Percentiles rank a stretch among this genome's conserved stretches.
Evolutionary conservation across 805 yeast genomes (phyloP).

Genomic region (Candida nitratophila): DNA sequence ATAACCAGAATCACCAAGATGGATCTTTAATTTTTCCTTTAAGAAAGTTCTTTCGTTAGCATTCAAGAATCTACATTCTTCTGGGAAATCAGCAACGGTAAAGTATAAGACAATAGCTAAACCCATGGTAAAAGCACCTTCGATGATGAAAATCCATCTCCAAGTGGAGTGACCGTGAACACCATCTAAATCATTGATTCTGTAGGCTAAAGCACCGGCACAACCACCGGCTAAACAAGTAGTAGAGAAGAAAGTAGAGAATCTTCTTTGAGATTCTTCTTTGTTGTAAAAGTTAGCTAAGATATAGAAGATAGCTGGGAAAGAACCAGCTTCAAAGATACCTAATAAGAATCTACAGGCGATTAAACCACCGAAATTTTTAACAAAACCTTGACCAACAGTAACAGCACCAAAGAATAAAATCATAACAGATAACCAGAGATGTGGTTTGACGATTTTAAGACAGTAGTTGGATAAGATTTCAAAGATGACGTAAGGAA

Average conservation of each 20-base stretch:
- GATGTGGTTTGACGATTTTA: conserved; percentile 54
- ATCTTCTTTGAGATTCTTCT: conserved; percentile 61
- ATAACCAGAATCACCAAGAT: conserved; percentile 41
- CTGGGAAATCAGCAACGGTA: conserved; percentile 65
- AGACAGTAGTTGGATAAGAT: conserved; percentile 56
- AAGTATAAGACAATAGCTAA: conserved; percentile 30
- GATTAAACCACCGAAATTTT: conserved; percentile 49
- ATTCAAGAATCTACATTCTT: conserved; percentile 48
- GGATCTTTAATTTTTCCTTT: conserved; percentile 52
- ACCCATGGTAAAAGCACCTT: conserved; percentile 29
- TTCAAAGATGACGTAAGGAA: conserved; percentile 62
- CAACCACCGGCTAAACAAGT: conserved; percentile 76
- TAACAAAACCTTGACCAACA: conserved; percentile 59
- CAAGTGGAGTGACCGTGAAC: conserved; percentile 34
- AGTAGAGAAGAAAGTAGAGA: conserved; percentile 61
- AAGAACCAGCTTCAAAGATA: conserved; percentile 61
- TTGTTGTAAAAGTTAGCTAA: conserved; percentile 60
- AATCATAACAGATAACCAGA: conserved; percentile 56
- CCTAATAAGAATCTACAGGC: conserved; percentile 64
- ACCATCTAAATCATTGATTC: conserved; percentile 49
- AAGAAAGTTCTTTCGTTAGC: conserved; percentile 47
- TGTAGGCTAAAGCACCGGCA: conserved; percentile 67
- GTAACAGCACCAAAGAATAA: conserved; percentile 57
- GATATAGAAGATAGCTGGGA: conserved; percentile 70
- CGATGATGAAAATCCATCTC: conserved; percentile 39